Percentiles rank a stretch among this genome's conserved stretches.
phyloP scores from a whole-genome alignment of 192 early-diverging fungal genomes.

The Endogone sp. region DNA sequence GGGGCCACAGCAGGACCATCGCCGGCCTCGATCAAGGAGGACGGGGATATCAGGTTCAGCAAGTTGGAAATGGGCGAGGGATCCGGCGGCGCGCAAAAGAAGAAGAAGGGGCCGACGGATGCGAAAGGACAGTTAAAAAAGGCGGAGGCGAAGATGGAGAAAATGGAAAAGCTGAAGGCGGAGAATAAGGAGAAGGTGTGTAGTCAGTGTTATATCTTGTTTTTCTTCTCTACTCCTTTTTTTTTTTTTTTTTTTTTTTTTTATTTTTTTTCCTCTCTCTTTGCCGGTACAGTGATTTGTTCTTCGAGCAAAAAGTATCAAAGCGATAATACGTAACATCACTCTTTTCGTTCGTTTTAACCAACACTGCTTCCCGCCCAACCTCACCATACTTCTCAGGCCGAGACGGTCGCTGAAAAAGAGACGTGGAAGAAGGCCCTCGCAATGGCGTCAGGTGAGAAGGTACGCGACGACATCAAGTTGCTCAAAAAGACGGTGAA shows the following conservation, averaged over 20 bases:
- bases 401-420: slow-evolving; percentile 65
- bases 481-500: slow-evolving; percentile 91
- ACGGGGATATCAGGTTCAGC: slow-evolving; percentile 59
- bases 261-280: neutral
- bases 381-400: slow-evolving; percentile 20
- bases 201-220: no score
- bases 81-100: slow-evolving; percentile 41
- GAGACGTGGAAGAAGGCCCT: slow-evolving; percentile 79
- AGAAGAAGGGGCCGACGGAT: slow-evolving; percentile 61
- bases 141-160: slow-evolving; percentile 71
- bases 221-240: slow-evolving; percentile 1
- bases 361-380: neutral
- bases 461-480: slow-evolving; percentile 88
- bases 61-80: slow-evolving; percentile 63
- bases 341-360: no score
- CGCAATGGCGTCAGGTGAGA: slow-evolving; percentile 81
- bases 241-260: slow-evolving; percentile 2
- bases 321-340: no score
- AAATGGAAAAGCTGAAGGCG: slow-evolving; percentile 67
- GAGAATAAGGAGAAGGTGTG: slow-evolving; percentile 57
- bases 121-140: slow-evolving; percentile 59
- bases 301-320: no score
- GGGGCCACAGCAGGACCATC: neutral
- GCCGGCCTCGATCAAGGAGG: slow-evolving; percentile 41
- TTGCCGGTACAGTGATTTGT: no score